Evolutionary conservation across 1,284 basidiomycete species (phyloP), one percentile per base, ranked within the genome.

Genomic region (Psilocybe mexicana): DNA sequence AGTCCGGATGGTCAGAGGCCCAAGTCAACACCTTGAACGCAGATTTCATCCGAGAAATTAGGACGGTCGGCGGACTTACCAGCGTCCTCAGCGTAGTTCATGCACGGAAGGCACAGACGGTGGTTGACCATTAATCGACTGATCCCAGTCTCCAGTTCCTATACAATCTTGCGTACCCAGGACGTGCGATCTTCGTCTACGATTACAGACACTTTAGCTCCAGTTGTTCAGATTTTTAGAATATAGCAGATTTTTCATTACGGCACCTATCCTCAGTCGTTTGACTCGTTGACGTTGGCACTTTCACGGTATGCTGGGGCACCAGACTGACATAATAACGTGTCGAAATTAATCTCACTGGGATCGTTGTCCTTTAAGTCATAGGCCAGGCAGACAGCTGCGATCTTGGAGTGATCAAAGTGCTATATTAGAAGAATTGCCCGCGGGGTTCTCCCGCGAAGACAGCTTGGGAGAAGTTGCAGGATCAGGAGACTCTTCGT

Each of bases 31-130:
- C 38, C 30, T 43, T 63, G 28, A 25, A 62, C 35, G 49, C 45
- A 5, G 59, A 61, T 25, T 65, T 57, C 42, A 26, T 63, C n/a
- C 52, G 43, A 3, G 64, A 65, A 56, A 58, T 63, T 18, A 25
- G 51, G 11, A 55, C 48, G 4, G 47, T 55, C 14, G 28, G 36
- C 24, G 65, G 64, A 25, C 30, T 67, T 35, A 55, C 56, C 18
- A 59, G 33, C 30, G 52, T 61, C 18, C 52, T 65, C 23, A 52
- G 61, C 36, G 59, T 53, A 1, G 63, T 63, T 30, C 59, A 61
- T 52, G 65, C 63, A 33, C 58, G 60, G 50, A 65, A 59, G 51
- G 43, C 52, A 23, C 59, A 62, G 50, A 28, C 58, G 36, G 18
- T 18, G 18, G 18, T 25, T 40, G 48, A 24, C n/a, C 23, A 26